A percentile compares a stretch with the other conserved stretches of the same genome.
Evolutionary conservation across 306 rosid genomes (phyloP).

Genomic region (Quillaja saponaria): DNA sequence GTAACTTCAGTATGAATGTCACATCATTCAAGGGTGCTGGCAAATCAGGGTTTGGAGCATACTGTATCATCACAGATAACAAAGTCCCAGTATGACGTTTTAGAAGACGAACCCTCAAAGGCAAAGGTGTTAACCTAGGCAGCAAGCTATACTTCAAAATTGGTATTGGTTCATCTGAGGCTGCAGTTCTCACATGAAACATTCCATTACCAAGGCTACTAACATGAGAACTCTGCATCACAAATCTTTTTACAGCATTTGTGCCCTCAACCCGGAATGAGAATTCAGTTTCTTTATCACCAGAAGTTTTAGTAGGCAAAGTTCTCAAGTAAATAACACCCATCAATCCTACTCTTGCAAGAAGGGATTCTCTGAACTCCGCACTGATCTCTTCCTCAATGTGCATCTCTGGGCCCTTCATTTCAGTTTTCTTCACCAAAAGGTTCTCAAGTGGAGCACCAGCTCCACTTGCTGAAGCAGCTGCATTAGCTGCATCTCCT

Average conservation of each 20-base stretch:
- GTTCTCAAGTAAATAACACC: constrained; percentile 85
- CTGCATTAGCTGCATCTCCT: constrained; percentile 48
- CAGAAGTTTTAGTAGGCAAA: constrained; percentile 66
- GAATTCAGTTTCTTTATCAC: constrained; percentile 89
- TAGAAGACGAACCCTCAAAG: constrained; percentile 80
- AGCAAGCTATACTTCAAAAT: constrained; percentile 76
- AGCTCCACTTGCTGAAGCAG: constrained; percentile 42
- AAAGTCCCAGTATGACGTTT: constrained; percentile 86
- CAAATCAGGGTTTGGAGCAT: constrained; percentile 74
- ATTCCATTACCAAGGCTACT: constrained; percentile 81
- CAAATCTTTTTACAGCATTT: constrained; percentile 73
- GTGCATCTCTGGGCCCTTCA: constrained; percentile 91
- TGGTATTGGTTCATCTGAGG: constrained; percentile 78
- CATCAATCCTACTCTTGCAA: constrained; percentile 80
- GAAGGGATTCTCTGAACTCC: constrained; percentile 87
- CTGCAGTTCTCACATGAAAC: constrained; percentile 82
- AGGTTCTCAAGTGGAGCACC: constrained; percentile 66
- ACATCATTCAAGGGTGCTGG: constrained; percentile 73
- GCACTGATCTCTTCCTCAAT: constrained; percentile 76
- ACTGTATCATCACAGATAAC: constrained; percentile 89
- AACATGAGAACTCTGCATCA: constrained; percentile 69
- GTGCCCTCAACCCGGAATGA: constrained; percentile 84
- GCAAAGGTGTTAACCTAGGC: constrained; percentile 84
- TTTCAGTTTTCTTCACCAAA: constrained; percentile 61
- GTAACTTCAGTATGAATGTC: constrained; percentile 73